These are phyloP conservation scores for Globisporangium paddicum DNA, from an alignment of 352 stramenopile genomes.

Conservation along the genomic window DNA sequence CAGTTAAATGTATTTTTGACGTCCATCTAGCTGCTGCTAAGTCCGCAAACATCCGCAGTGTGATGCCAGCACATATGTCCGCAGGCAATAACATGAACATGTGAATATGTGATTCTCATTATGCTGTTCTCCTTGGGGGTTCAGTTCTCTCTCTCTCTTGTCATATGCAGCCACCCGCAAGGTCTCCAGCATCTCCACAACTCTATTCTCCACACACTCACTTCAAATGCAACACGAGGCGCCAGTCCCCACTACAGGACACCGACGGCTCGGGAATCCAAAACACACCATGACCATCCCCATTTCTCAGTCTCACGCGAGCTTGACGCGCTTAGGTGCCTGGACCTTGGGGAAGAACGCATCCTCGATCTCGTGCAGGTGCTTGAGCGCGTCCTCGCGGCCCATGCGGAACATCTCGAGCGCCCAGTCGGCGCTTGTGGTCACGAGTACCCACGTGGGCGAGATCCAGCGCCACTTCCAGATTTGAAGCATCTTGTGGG, in stretches of 20 bases:
- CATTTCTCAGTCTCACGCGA: neutral
- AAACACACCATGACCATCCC: neutral
- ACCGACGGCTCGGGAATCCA: neutral
- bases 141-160: neutral
- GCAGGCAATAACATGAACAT: no score
- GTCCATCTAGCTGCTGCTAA: no score
- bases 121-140: neutral
- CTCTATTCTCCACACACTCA: neutral
- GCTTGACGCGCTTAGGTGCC: conserved; percentile 1
- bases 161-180: neutral
- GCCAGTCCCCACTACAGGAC: neutral
- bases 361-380: conserved; percentile 61
- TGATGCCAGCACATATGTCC: no score
- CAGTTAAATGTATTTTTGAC: no score
- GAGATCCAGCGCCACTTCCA: conserved; percentile 80
- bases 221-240: neutral
- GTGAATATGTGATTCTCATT: no score
- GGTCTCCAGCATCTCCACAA: neutral
- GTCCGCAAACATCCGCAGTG: no score
- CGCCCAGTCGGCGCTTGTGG: conserved; percentile 70
- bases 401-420: conserved; percentile 73
- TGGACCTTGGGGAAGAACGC: conserved; percentile 10
- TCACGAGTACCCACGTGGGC: conserved; percentile 73
- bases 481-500: conserved; percentile 81
- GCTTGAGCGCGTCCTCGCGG: conserved; percentile 59